Percentiles rank a stretch among this genome's conserved stretches.
Conservation (phyloP, 1,284 basidiomycete genomes). For the Microbotryum scabiosae region DNA sequence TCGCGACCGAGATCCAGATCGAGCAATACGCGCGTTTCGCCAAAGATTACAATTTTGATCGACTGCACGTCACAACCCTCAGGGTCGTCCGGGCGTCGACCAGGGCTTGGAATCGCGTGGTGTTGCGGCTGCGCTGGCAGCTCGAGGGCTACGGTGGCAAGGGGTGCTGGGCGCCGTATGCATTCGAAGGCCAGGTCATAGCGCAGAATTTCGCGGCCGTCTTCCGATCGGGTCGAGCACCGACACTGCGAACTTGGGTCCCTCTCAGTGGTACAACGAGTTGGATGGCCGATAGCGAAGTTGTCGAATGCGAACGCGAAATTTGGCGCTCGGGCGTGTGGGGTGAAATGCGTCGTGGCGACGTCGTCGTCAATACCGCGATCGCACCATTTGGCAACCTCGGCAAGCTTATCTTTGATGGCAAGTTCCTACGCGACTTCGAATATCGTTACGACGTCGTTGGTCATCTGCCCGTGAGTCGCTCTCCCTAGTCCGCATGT, state of each 20-base stretch:
- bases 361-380: conserved; percentile 41
- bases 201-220: no score
- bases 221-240: conserved; percentile 35
- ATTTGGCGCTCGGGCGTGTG: conserved; percentile 36
- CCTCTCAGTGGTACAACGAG: conserved; percentile 12
- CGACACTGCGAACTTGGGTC: conserved; percentile 42
- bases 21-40: conserved; percentile 28
- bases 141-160: conserved; percentile 4
- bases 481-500: no score
- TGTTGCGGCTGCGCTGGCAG: conserved; percentile 39
- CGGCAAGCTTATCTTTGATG: conserved; percentile 40
- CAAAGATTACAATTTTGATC: conserved; percentile 23
- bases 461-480: conserved; percentile 40
- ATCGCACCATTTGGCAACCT: conserved; percentile 34
- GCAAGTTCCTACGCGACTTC: conserved; percentile 38
- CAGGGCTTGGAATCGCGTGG: conserved; percentile 40
- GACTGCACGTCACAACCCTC: conserved; percentile 36
- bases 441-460: conserved; percentile 37
- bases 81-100: conserved; percentile 38
- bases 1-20: conserved; percentile 25
- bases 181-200: not conserved
- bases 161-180: not conserved
- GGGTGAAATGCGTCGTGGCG: conserved; percentile 37
- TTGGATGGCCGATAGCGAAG: conserved; percentile 35
- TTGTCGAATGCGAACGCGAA: conserved; percentile 36